A percentile compares a stretch with the other conserved stretches of the same genome.
Evolutionary conservation across 1,139 yeast species (phyloP).

Genomic region (Kluyveromyces sp.): DNA sequence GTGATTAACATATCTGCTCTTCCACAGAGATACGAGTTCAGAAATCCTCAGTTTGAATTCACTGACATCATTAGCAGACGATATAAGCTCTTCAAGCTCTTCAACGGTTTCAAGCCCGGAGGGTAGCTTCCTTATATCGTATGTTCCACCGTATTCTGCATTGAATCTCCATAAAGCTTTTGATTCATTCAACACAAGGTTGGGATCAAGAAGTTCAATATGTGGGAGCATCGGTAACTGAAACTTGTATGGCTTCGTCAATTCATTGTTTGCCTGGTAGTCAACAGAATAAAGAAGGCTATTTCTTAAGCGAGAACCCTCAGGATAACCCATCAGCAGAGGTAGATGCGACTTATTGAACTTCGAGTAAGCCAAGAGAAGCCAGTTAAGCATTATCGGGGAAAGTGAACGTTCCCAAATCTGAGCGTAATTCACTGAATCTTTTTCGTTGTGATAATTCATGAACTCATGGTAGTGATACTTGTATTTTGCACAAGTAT

Average conservation of each 20-base stretch:
- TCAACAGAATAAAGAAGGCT: conserved; percentile 38
- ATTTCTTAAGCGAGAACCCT: conserved; percentile 43
- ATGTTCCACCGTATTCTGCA: conserved; percentile 23
- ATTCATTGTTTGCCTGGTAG: conserved; percentile 23
- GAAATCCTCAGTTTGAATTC: conserved; percentile 20
- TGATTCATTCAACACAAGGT: conserved; percentile 62
- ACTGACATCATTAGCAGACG: conserved; percentile 10
- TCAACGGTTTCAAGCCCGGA: conserved; percentile 5
- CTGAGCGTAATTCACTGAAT: conserved; percentile 6
- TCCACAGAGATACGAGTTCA: conserved; percentile 17
- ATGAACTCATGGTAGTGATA: conserved; percentile 26
- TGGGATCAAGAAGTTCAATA: conserved; percentile 35
- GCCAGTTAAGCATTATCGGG: conserved; percentile 44
- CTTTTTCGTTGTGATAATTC: conserved; percentile 24
- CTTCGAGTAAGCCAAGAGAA: conserved; percentile 52
- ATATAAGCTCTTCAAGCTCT: conserved; percentile 7
- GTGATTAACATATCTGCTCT: conserved; percentile 16
- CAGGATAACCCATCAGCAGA: conserved; percentile 37
- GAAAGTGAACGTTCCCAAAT: conserved; percentile 31
- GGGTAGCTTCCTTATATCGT: conserved; percentile 13
- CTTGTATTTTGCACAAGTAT: conserved; percentile 39
- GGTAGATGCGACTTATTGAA: conserved; percentile 35
- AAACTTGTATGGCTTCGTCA: conserved; percentile 22
- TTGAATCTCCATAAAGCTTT: conserved; percentile 59
- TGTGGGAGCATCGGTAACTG: conserved; percentile 66